Evolutionary conservation across 1,139 yeast species (phyloP).

Genomic region (Taphrina deformans): DNA sequence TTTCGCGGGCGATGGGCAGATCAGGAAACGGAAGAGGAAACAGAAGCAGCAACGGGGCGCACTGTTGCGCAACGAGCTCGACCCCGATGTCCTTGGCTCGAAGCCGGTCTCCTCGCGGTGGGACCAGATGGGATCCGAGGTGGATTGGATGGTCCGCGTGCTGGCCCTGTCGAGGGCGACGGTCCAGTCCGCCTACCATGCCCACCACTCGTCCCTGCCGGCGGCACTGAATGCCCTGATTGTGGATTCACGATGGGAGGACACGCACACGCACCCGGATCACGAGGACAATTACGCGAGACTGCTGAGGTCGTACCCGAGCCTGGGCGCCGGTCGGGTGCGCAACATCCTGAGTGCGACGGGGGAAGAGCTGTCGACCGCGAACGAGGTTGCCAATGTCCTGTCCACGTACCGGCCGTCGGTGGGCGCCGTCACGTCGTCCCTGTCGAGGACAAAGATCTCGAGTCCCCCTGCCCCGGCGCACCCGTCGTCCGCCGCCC

Average conservation of each 20-base stretch:
- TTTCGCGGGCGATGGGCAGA: neutral
- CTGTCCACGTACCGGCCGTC: constrained; percentile 22
- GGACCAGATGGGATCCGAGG: constrained; percentile 27
- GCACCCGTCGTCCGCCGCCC: neutral
- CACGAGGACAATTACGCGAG: neutral
- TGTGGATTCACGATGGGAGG: neutral
- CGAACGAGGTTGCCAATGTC: constrained; percentile 20
- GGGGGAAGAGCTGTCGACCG: neutral
- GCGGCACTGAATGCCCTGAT: constrained; percentile 25
- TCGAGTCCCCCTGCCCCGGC: neutral
- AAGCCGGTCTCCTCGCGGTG: constrained; percentile 14
- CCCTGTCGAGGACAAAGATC: neutral
- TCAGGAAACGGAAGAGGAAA: neutral
- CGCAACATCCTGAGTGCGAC: constrained; percentile 7
- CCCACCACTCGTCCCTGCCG: constrained; percentile 16
- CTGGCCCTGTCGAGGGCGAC: neutral
- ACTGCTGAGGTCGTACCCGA: constrained; percentile 7
- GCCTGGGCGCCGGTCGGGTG: neutral
- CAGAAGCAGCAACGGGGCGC: constrained; percentile 13
- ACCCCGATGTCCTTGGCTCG: neutral
- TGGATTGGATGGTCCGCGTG: constrained; percentile 15
- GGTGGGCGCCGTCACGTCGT: neutral
- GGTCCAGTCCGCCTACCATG: constrained; percentile 25
- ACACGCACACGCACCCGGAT: neutral
- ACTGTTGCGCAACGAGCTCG: neutral